These are phyloP conservation scores for Suhomyces bokatorum DNA, from an alignment of 1,139 yeast species.

Conservation along the genomic window DNA sequence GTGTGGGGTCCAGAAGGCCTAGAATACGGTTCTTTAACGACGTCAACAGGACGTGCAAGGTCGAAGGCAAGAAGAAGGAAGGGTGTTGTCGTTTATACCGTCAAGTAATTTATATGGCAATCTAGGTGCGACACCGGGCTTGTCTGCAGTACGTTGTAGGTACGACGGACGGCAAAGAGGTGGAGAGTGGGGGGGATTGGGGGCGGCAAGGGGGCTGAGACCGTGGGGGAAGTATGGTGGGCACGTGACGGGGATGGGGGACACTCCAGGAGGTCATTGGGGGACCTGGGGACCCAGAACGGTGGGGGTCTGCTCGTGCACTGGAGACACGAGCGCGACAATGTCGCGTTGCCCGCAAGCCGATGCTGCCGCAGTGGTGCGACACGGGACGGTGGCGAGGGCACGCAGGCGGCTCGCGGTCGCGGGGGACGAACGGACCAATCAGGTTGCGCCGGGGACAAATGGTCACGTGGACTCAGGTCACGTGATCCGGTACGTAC, in stretches of 20 bases:
- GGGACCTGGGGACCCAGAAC: not conserved
- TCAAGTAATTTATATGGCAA: slow-evolving; percentile 10
- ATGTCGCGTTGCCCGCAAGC: not conserved
- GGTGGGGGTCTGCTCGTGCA: not conserved
- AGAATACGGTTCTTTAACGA: not conserved
- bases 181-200: too few relatives aligned
- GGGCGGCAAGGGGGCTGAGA: too few relatives aligned
- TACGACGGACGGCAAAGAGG: too few relatives aligned
- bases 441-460: not conserved
- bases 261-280: not conserved
- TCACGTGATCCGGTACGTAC: slow-evolving; percentile 20
- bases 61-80: not conserved
- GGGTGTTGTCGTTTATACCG: slow-evolving; percentile 6
- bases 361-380: slow-evolving; percentile 1
- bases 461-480: not conserved
- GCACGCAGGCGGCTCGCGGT: not conserved
- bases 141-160: too few relatives aligned
- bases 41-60: not conserved
- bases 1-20: not conserved
- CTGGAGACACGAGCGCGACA: not conserved
- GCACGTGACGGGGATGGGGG: too few relatives aligned
- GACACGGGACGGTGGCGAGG: not conserved
- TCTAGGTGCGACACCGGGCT: slow-evolving; percentile 7
- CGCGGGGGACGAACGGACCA: not conserved
- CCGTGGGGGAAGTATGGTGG: too few relatives aligned